Base-by-base conservation (phyloP, 805 yeast species). In the Candida tammaniensis region DNA sequence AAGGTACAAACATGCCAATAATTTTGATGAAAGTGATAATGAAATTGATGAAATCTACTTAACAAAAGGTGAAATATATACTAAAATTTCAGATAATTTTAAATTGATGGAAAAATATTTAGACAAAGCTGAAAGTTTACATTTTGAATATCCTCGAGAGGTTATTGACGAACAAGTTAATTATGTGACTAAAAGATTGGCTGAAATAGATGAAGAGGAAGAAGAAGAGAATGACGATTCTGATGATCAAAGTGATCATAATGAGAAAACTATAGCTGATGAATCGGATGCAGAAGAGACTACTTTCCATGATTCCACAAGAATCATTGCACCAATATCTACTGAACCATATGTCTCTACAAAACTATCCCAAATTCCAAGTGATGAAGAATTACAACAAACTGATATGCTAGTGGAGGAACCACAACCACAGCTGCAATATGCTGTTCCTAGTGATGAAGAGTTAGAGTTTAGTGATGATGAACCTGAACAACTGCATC, bases 111-210 rank as follows among this genome's bases (percentile, higher is more conserved):
- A 43, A 7, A 36, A 35, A 24, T 32, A 46, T 16, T 43, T 58
- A 20, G 41, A 35, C 2, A 46, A 41, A 20, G 59, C 68, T 30
- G 51, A 49, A 2, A 35, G 41, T 14, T 40, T 51, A 30, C 29
- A 42, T 4, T 64, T 62, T 33, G 44, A 43, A 15, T 54, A 44
- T 36, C 61, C 67, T 1, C 38, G 47, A 24, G 50, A 48, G 4
- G 22, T 42, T 7, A 39, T 58, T 3, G 37, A 42, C 22, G 25
- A 31, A 17, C 35, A 33, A 29, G 27, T 30, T 5, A 18, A 9
- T 15, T 31, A 15, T 23, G 24, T 35, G 9, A 29, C n/a, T 9
- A 25, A 24, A 5, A 29, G 14, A 9, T 30, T 35, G 22, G 26
- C 27, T 10, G 37, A 35, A n/a, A 24, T 13, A 4, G 40, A 42